Conservation (phyloP, 768 basidiomycete species). For the Hortiboletus flavorubellus region DNA sequence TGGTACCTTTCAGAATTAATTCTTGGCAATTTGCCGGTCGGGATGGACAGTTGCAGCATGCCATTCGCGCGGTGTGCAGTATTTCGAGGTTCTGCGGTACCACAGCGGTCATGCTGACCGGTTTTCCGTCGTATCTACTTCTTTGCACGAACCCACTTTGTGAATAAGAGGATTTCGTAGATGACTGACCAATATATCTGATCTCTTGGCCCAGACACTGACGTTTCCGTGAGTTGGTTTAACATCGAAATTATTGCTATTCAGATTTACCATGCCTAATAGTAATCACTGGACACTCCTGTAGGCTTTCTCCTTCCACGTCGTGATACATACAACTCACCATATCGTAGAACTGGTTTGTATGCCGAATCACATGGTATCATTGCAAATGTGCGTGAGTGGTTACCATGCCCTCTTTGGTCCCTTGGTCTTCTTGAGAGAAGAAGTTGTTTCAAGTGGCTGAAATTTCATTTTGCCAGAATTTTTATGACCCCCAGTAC, state of each 20-base stretch:
- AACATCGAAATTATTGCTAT: background rate
- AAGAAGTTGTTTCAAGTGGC: background rate
- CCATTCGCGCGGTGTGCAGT: background rate
- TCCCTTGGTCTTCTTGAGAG: background rate
- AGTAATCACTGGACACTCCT: conserved; percentile 90
- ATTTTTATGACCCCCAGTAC: conserved; percentile 74
- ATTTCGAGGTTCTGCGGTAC: background rate
- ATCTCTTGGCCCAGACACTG: conserved; percentile 49
- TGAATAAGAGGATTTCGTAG: background rate
- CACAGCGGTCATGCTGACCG: background rate
- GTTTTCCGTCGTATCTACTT: background rate
- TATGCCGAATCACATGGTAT: conserved; percentile 87
- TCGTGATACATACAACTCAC: background rate
- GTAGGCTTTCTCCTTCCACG: conserved; percentile 39
- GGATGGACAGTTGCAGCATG: background rate
- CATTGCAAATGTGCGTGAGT: conserved; percentile 65
- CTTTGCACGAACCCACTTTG: background rate
- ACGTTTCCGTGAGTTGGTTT: conserved; percentile 73
- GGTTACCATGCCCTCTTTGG: background rate
- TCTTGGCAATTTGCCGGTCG: background rate
- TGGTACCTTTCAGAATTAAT: too few relatives aligned
- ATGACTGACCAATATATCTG: conserved; percentile 1
- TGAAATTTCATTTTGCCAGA: conserved; percentile 38
- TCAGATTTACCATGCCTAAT: background rate
- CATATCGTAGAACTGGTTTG: conserved; percentile 66